Evolutionary conservation across 768 basidiomycete species (phyloP).

Genomic region (Rubroboletus satanas): DNA sequence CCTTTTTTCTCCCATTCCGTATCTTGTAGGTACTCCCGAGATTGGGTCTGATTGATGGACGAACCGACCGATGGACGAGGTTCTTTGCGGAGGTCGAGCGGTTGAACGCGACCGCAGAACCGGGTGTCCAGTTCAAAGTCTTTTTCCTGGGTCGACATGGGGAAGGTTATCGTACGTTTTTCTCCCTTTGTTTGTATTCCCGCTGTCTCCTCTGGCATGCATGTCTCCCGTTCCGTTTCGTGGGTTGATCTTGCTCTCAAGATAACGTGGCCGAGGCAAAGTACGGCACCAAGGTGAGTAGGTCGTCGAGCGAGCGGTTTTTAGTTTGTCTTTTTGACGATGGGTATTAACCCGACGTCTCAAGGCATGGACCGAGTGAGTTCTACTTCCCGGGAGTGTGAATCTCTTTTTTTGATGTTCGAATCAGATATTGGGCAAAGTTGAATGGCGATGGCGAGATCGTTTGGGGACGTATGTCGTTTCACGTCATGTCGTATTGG

Average conservation of each 20-base stretch:
- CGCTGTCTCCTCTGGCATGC: background rate
- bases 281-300: constrained; percentile 51
- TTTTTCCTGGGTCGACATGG: constrained; percentile 69
- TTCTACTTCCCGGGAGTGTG: background rate
- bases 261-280: constrained; percentile 69
- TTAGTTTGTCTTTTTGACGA: background rate
- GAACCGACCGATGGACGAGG: constrained; percentile 44
- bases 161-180: constrained; percentile 42
- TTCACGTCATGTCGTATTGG: background rate
- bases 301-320: background rate
- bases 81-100: constrained; percentile 40
- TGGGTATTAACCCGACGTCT: background rate
- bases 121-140: constrained; percentile 41
- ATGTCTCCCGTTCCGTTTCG: background rate
- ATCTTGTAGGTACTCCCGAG: constrained; percentile 16
- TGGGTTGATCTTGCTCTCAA: constrained; percentile 19
- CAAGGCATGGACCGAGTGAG: constrained; percentile 59
- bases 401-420: background rate
- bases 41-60: constrained; percentile 38
- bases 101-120: constrained; percentile 29
- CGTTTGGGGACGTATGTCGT: constrained; percentile 66
- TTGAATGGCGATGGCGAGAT: constrained; percentile 62
- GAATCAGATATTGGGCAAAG: constrained; percentile 56
- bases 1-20: too few species aligned
- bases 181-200: background rate